phyloP scores from a whole-genome alignment of 1,139 yeast species.

The Maudiozyma humilis region DNA sequence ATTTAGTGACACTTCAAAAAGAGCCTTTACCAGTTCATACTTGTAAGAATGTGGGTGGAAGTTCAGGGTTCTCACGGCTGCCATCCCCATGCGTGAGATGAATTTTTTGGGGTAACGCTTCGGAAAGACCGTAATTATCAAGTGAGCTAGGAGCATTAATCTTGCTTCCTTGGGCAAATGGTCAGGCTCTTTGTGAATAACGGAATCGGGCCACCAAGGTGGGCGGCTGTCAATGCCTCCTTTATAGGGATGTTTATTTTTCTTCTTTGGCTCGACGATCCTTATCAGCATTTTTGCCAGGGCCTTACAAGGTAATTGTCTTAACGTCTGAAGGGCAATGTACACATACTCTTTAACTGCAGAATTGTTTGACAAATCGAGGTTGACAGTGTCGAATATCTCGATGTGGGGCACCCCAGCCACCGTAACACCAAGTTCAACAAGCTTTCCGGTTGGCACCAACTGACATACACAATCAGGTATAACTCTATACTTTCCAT shows the following conservation, averaged over 20 bases:
- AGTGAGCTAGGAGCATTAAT: slow-evolving; percentile 39
- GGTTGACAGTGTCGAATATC: background rate
- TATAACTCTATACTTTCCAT: background rate
- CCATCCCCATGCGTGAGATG: slow-evolving; percentile 12
- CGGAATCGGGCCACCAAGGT: slow-evolving; percentile 59
- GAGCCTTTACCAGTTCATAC: background rate
- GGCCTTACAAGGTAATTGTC: slow-evolving; percentile 52
- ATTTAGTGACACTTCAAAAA: background rate
- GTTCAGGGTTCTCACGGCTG: slow-evolving; percentile 11
- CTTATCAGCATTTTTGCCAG: slow-evolving; percentile 65
- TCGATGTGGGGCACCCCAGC: too few relatives aligned
- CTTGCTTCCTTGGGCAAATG: slow-evolving; percentile 56
- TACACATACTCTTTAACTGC: slow-evolving; percentile 5
- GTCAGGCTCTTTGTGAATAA: slow-evolving; percentile 66
- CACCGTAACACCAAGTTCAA: too few relatives aligned
- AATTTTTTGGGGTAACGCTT: slow-evolving; percentile 9
- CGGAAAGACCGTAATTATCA: slow-evolving; percentile 28
- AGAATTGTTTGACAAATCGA: background rate
- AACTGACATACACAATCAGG: too few relatives aligned
- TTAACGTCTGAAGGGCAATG: slow-evolving; percentile 30
- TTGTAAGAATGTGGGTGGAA: background rate
- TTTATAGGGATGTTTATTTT: slow-evolving; percentile 56
- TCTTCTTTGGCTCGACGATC: slow-evolving; percentile 58
- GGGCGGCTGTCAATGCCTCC: slow-evolving; percentile 44
- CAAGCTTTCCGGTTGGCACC: too few relatives aligned